Conservation (phyloP, 768 basidiomycete genomes). For the Roridomyces roridus region DNA sequence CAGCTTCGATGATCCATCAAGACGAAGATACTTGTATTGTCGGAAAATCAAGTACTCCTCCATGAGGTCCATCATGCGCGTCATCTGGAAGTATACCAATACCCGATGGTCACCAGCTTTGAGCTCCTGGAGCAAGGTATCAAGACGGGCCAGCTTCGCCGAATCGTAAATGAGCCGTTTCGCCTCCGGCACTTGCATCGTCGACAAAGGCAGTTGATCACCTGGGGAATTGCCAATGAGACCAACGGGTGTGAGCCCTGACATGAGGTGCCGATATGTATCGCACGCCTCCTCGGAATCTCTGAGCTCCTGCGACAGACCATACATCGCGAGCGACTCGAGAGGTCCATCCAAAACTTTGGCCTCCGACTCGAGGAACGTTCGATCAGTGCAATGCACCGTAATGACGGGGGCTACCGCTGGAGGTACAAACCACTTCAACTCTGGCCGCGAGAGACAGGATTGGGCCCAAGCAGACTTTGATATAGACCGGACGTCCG, state of each 20-base stretch:
- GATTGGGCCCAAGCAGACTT: constrained; percentile 70
- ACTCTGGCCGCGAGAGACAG: constrained; percentile 77
- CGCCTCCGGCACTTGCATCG: constrained; percentile 93
- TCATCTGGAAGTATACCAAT: constrained; percentile 99
- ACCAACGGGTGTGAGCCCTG: constrained; percentile 70
- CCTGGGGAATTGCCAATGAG: constrained; percentile 68
- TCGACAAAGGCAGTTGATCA: constrained; percentile 79
- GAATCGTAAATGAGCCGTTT: constrained; percentile 96
- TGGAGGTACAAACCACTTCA: constrained; percentile 87
- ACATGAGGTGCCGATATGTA: constrained; percentile 54
- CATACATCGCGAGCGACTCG: constrained; percentile 82
- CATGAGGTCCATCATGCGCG: constrained; percentile 99
- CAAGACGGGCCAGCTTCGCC: constrained; percentile 92
- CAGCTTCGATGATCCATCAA: constrained; percentile 93
- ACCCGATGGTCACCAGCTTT: constrained; percentile 94
- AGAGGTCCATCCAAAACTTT: constrained; percentile 69
- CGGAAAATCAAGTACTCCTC: constrained; percentile 98
- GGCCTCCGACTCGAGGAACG: constrained; percentile 76
- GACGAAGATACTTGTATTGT: constrained; percentile 91
- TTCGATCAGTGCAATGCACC: constrained; percentile 74
- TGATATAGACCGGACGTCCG: constrained; percentile 67
- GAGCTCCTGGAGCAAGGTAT: constrained; percentile 87
- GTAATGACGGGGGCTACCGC: constrained; percentile 86
- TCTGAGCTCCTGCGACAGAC: constrained; percentile 70
- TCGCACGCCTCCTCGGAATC: constrained; percentile 61